Base-by-base conservation (phyloP, 805 yeast species). In the Nakazawaea wickerhamii region DNA sequence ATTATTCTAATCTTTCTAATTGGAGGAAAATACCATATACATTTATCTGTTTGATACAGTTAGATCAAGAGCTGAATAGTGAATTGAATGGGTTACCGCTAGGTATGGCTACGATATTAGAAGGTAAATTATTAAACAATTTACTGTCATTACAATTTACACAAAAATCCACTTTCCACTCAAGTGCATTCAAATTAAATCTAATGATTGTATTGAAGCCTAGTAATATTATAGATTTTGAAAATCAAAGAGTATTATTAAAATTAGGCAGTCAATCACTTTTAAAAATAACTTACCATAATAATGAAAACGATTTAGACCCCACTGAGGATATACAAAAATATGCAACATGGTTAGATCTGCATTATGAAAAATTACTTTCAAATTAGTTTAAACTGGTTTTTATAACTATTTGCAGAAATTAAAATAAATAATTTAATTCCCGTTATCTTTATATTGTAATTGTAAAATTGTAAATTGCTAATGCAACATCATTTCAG, bases 1-100 rank as follows among this genome's bases (percentile, higher is more conserved):
- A 14, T n/a, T 32, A 37, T 19, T 20, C 38, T 11, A 33, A 43
- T 18, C 7, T 38, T 11, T 32, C 30, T 9, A 20, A 17, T 13
- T 43, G 45, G 41, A 26, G 45, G 11, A 19, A 27, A 28, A 4
- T 33, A 11, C 45, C 45, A 20, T 43, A 43, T 27, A 37, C 42
- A 21, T 43, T 33, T 19, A 20, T 43, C 15, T 43, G 41, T 18
- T 13, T 43, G 14, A 19, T 43, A 5, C 45, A 25, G n/a, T 23
- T 43, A 13, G 42, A 38, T 20, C 10, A 17, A n/a, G 28, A 25
- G 4, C 27, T 35, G 30, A 20, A 21, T 23, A 8, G 4, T 3
- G 31, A 9, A 7, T 30, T 25, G 1, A 13, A 23, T 8, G 17
- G 22, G 20, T 28, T 37, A 21, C 22, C 45, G 3, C 9, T 33